Evolutionary conservation across 2,329 filamentous ascomycete genomes (phyloP).

Genomic region (Blumeriella jaapii): DNA sequence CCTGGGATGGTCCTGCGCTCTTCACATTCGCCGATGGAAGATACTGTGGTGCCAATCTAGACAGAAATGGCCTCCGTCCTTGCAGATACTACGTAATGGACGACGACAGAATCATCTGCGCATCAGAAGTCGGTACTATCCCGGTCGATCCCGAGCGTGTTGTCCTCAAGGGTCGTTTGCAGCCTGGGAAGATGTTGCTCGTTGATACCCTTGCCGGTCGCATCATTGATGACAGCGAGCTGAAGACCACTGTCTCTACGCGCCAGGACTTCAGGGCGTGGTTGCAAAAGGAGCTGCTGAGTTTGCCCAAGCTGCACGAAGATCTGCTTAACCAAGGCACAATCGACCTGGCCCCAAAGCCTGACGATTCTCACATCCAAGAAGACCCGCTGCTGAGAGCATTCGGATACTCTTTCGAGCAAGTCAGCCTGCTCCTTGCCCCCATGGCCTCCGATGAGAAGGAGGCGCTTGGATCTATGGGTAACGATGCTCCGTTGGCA

Average conservation of each 20-base stretch:
- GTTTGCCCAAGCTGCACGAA: constrained; percentile 62
- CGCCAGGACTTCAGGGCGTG: constrained; percentile 81
- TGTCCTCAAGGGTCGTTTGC: constrained; percentile 83
- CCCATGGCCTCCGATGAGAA: constrained; percentile 98
- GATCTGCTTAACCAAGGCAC: constrained; percentile 44
- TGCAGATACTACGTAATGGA: constrained; percentile 97
- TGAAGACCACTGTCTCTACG: constrained; percentile 79
- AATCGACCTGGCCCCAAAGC: constrained; percentile 53
- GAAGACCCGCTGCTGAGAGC: constrained; percentile 75
- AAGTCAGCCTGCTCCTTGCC: constrained; percentile 80
- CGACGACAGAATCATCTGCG: constrained; percentile 93
- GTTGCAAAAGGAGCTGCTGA: constrained; percentile 78
- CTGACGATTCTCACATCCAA: constrained; percentile 62
- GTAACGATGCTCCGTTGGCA: constrained; percentile 87
- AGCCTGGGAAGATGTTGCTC: constrained; percentile 90
- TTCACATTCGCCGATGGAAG: constrained; percentile 96
- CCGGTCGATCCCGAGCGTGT: constrained; percentile 81
- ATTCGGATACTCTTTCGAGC: constrained; percentile 91
- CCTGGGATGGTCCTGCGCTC: constrained; percentile 91
- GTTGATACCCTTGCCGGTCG: constrained; percentile 85
- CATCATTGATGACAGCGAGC: constrained; percentile 86
- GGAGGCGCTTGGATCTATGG: constrained; percentile 94
- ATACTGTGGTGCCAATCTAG: constrained; percentile 93
- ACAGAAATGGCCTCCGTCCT: constrained; percentile 87
- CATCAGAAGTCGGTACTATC: constrained; percentile 92